phyloP scores from a whole-genome alignment of 306 rosid species.

The Corylus americana region DNA sequence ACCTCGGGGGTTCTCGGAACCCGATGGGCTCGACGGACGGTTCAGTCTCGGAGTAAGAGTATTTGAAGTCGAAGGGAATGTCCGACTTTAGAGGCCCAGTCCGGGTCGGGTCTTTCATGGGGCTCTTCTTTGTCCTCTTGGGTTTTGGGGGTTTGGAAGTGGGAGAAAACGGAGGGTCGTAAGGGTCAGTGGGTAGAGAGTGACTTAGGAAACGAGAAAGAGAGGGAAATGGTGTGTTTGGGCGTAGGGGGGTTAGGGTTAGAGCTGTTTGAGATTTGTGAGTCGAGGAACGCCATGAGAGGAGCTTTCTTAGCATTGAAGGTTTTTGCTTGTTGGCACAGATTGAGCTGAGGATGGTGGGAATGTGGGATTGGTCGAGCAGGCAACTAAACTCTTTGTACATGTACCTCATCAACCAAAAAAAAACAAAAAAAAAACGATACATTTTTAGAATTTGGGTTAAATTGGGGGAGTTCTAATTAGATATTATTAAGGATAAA shows the following conservation, averaged over 20 bases:
- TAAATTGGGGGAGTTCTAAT: too few relatives aligned
- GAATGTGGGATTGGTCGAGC: too few relatives aligned
- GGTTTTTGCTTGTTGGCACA: not conserved
- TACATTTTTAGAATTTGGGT: too few relatives aligned
- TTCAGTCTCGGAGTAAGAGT: conserved; percentile 74
- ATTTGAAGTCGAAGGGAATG: conserved; percentile 78
- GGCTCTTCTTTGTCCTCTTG: not conserved
- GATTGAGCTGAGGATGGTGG: not conserved
- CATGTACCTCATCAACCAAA: too few relatives aligned
- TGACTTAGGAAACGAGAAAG: conserved; percentile 32
- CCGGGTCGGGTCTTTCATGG: conserved; percentile 13
- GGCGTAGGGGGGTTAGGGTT: conserved; percentile 3
- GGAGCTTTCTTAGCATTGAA: conserved; percentile 31
- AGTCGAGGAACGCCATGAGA: conserved; percentile 25
- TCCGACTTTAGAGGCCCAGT: conserved; percentile 52
- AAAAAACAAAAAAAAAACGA: too few relatives aligned
- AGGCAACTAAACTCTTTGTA: too few relatives aligned
- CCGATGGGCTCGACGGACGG: conserved; percentile 59
- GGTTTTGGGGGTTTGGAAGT: conserved; percentile 37
- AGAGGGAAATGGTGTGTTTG: not conserved
- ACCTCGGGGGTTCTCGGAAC: conserved; percentile 86
- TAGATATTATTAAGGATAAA: too few relatives aligned
- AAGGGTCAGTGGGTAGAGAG: conserved; percentile 19
- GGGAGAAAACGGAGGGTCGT: conserved; percentile 83
- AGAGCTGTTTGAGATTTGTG: not conserved